Evolutionary conservation across 129 eudicot species (phyloP).

Genomic region (Centrapalus pauciflorus): DNA sequence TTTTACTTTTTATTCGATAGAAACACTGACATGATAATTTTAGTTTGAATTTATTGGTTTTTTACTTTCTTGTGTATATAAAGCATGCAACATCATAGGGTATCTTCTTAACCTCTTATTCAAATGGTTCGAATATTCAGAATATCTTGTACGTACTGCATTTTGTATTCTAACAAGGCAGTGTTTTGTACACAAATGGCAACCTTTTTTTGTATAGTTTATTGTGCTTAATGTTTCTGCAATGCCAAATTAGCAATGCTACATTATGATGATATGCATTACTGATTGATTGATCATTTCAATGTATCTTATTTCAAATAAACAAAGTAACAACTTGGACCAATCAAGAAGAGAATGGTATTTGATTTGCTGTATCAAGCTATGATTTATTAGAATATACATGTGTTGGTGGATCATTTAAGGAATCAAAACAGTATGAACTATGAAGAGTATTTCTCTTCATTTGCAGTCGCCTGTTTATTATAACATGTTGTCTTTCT

Average conservation of each 20-base stretch:
- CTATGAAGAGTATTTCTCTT: neutral
- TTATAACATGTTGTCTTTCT: neutral
- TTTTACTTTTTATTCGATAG: neutral
- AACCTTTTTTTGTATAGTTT: neutral
- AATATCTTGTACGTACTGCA: too few relatives aligned
- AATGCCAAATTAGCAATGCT: neutral
- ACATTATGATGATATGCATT: neutral
- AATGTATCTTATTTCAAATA: neutral
- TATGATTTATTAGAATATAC: neutral
- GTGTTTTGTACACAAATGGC: neutral
- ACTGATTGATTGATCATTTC: neutral
- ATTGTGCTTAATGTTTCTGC: neutral
- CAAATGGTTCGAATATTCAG: too few relatives aligned
- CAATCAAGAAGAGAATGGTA: neutral
- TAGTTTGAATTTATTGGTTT: neutral
- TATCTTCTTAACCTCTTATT: neutral
- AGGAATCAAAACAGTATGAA: neutral
- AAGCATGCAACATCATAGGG: neutral
- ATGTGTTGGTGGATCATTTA: neutral
- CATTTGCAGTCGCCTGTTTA: neutral
- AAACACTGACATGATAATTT: neutral
- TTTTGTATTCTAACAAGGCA: too few relatives aligned
- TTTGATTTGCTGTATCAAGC: neutral
- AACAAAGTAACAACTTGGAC: neutral
- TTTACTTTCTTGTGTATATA: neutral